Percentiles rank a stretch among this genome's conserved stretches.
Conservation (phyloP, 257 asterid genomes). For the Cinchona pubescens region DNA sequence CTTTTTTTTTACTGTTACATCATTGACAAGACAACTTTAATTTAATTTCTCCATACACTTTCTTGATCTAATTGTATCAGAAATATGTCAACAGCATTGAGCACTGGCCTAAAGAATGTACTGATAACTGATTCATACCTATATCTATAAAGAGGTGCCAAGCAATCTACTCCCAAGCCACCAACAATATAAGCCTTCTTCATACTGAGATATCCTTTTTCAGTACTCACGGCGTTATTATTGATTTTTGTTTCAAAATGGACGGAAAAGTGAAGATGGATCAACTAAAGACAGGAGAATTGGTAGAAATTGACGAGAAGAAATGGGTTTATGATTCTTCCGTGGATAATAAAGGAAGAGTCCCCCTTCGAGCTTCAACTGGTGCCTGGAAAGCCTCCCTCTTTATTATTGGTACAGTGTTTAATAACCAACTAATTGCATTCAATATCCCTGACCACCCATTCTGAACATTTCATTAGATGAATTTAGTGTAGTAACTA, state of each 20-base stretch:
- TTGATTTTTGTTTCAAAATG: slow-evolving; percentile 2
- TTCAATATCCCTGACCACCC: neutral
- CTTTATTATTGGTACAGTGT: slow-evolving; percentile 70
- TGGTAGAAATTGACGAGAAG: slow-evolving; percentile 38
- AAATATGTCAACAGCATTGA: neutral
- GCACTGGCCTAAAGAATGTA: neutral
- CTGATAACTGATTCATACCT: slow-evolving; percentile 15
- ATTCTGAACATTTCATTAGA: neutral
- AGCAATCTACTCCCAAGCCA: slow-evolving; percentile 19
- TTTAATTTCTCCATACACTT: neutral
- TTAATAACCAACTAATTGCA: neutral
- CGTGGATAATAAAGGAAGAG: slow-evolving; percentile 61
- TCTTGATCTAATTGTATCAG: neutral
- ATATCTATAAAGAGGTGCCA: slow-evolving; percentile 34
- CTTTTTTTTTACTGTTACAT: neutral
- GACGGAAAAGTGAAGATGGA: slow-evolving; percentile 36
- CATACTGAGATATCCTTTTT: neutral
- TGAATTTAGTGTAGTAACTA: neutral
- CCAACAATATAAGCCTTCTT: slow-evolving; percentile 11
- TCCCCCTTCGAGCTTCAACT: slow-evolving; percentile 72
- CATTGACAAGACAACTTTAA: slow-evolving; percentile 13
- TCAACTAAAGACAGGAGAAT: slow-evolving; percentile 22
- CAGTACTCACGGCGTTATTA: neutral
- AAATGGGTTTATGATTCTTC: slow-evolving; percentile 81
- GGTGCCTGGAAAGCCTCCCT: slow-evolving; percentile 92